Base-by-base conservation (phyloP, 345 rosid genomes). In the Gossypioides kirkii region DNA sequence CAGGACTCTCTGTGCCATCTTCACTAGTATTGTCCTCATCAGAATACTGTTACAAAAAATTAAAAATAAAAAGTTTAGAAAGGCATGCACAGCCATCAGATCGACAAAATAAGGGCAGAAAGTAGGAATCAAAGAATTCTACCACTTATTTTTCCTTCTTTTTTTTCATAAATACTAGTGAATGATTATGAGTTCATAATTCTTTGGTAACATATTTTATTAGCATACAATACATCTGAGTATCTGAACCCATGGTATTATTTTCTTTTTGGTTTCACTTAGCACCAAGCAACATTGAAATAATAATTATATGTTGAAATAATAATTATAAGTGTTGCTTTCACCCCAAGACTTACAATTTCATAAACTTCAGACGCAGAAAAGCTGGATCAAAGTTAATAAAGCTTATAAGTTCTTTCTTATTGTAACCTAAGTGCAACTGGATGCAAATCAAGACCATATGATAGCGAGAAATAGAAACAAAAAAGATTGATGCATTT, bases 11-110 rank as follows among this genome's bases (percentile, higher is more conserved):
- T 69, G 74, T 76, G 20, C 56, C 82, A 79, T 81, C 83, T 69
- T 84, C 77, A 60, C 71, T 69, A 43, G 78, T 50, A 76, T 78
- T 86, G 46, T 82, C 83, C 52, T 87, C 85, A 77, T 79, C 91
- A 36, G 87, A 81, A 76, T 70, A 79, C 86, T 89, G 82, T 72
- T 71, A 77, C 70, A 71, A 71, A 73, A 74, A 78, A 49, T 32
- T 70, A 10, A 65, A 11, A 28, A 49, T 22, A 59, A 56, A 53
- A 69, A 62, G 69, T 42, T 61, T 66, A 49, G n/a, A 52, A 59
- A 54, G 20, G 41, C 46, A 59, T 18, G 45, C 46, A 42, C 13
- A 61, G 66, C 64, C 59, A 68, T 58, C 14, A 67, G 61, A 71
- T 53, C 52, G 54, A 61, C 41, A 61, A 65, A 52, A 61, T 3